phyloP scores from a whole-genome alignment of 2,329 filamentous ascomycete species.

The Sphaerulina vaccinii region DNA sequence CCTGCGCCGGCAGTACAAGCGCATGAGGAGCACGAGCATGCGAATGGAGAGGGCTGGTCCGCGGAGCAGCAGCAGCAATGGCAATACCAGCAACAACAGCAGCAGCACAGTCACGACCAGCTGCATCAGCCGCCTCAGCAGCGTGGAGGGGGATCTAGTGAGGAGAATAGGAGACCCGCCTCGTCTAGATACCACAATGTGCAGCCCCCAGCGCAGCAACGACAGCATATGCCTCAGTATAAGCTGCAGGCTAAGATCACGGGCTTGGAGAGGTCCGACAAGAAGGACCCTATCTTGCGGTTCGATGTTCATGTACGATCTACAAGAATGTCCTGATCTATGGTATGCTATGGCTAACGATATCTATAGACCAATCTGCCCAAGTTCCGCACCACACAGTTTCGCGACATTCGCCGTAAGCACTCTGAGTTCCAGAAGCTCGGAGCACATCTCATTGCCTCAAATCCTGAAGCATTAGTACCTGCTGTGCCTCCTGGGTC shows the following conservation, averaged over 20 bases:
- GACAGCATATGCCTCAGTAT: constrained; percentile 39
- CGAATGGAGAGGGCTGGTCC: constrained; percentile 23
- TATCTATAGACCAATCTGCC: constrained; percentile 87
- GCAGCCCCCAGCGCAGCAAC: constrained; percentile 39
- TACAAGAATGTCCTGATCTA: constrained; percentile 42
- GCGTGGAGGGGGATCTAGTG: constrained; percentile 18
- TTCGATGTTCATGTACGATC: constrained; percentile 87
- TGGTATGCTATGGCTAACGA: neutral
- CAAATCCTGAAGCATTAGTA: constrained; percentile 94
- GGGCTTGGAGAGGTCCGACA: constrained; percentile 84
- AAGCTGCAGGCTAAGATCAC: constrained; percentile 95
- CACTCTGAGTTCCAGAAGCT: constrained; percentile 96
- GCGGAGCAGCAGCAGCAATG: constrained; percentile 42
- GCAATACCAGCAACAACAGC: constrained; percentile 37
- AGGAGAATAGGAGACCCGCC: constrained; percentile 33
- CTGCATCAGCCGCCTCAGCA: constrained; percentile 36
- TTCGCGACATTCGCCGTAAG: constrained; percentile 91
- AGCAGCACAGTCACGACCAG: too few species aligned
- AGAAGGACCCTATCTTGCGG: constrained; percentile 90
- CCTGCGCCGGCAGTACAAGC: constrained; percentile 31
- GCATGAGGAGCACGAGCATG: constrained; percentile 13
- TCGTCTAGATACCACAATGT: constrained; percentile 35
- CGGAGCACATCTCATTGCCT: constrained; percentile 91
- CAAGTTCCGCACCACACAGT: constrained; percentile 95
- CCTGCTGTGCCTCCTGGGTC: constrained; percentile 92